Evolutionary conservation across 2,329 filamentous ascomycete species (phyloP).

Genomic region (Nemania bipapillata): DNA sequence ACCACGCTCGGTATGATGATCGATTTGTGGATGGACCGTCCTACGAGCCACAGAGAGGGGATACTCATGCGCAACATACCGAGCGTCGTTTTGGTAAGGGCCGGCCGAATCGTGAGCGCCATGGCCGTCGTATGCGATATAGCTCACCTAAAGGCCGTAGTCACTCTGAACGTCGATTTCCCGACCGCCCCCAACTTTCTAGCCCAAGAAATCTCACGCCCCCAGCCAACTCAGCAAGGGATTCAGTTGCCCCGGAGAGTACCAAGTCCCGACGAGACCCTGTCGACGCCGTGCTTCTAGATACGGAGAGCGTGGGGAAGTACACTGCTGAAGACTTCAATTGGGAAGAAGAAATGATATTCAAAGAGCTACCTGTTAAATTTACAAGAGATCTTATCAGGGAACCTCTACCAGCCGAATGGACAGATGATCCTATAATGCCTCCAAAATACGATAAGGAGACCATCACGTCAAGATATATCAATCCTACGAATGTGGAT

Average conservation of each 20-base stretch:
- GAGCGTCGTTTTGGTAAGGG: constrained; percentile 28
- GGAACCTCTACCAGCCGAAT: constrained; percentile 48
- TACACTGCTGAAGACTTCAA: constrained; percentile 39
- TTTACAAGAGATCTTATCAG: constrained; percentile 47
- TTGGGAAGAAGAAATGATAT: constrained; percentile 47
- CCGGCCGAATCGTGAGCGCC: constrained; percentile 25
- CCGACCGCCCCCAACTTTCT: constrained; percentile 24
- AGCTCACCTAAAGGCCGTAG: constrained; percentile 31
- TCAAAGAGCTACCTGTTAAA: constrained; percentile 43
- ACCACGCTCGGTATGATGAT: constrained; percentile 28
- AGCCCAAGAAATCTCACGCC: constrained; percentile 23
- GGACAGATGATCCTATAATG: constrained; percentile 49
- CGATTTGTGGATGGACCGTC: constrained; percentile 20
- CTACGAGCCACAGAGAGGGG: constrained; percentile 25
- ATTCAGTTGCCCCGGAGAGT: background rate
- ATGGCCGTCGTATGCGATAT: constrained; percentile 25
- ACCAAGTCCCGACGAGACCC: constrained; percentile 1
- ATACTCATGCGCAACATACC: constrained; percentile 15
- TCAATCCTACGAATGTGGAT: constrained; percentile 48
- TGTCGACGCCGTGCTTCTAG: background rate
- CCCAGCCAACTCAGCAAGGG: constrained; percentile 3
- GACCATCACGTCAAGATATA: constrained; percentile 48
- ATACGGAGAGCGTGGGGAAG: constrained; percentile 22
- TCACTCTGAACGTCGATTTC: constrained; percentile 31
- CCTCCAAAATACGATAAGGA: constrained; percentile 49